Conservation (phyloP, 345 rosid species). For the Gossypium longicalyx region DNA sequence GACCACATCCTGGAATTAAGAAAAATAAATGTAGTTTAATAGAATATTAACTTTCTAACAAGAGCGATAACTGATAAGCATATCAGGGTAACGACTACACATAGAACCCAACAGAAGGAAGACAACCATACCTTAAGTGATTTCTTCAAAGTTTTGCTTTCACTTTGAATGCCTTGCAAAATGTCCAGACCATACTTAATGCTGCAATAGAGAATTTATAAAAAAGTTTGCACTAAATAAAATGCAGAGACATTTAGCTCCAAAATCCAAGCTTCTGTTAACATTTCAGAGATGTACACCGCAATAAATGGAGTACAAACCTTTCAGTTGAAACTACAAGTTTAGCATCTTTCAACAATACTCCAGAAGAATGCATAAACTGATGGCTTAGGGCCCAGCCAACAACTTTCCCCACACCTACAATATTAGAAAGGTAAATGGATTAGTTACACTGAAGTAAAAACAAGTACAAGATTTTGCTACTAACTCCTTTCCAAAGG, state of each 20-base stretch:
- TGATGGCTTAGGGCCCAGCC: conserved; percentile 92
- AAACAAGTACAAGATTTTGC: background rate
- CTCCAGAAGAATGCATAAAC: conserved; percentile 67
- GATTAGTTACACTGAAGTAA: background rate
- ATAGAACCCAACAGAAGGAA: background rate
- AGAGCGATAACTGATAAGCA: background rate
- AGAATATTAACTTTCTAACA: background rate
- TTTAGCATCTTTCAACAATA: conserved; percentile 50
- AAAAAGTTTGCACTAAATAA: background rate
- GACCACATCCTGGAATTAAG: background rate
- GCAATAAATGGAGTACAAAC: conserved; percentile 26
- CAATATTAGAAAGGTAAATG: background rate
- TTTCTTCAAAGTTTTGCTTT: conserved; percentile 69
- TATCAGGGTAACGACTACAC: background rate
- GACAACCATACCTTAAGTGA: conserved; percentile 60
- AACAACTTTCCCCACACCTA: conserved; percentile 87
- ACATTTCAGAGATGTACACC: conserved; percentile 42
- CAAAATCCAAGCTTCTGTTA: background rate
- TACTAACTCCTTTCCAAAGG: background rate
- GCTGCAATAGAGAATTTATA: conserved; percentile 36
- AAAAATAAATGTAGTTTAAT: background rate
- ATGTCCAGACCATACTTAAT: conserved; percentile 61
- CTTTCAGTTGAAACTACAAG: conserved; percentile 72
- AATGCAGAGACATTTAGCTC: background rate
- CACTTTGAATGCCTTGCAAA: conserved; percentile 61